Evolutionary conservation across 495 filamentous ascomycete species (phyloP), one percentile per base, ranked within the genome.

Genomic region (Aspergillus campestris): DNA sequence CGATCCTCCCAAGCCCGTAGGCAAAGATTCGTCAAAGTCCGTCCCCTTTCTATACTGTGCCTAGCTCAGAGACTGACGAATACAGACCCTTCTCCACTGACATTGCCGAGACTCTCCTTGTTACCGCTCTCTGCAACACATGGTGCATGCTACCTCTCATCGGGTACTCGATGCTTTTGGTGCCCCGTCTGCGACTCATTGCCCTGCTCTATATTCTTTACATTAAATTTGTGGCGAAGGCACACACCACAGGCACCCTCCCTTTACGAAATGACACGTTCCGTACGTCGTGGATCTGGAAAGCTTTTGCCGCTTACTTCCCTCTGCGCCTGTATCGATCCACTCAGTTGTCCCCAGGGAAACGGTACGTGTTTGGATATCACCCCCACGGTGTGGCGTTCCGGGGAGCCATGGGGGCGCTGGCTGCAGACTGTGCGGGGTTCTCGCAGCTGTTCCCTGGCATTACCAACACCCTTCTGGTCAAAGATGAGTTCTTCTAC

Each of bases 351-450:
- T 77, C 82, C 7, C 72, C 85, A 0, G 81, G 76, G 5, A 70
- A 82, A 44, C 90, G 90, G 61, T 94, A 94, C 69, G 86, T 94
- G 51, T 89, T 94, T 58, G 87, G 88, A 30, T 91, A 91, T 56
- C 88, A 91, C 59, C 87, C 87, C 0, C 87, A 94, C 60, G 88
- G 88, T 37, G 88, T 94, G 60, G 89, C 91, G 51, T 82, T 80
- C 13, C 82, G 90, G 46, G 88, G 88, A 15, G 86, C 88, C 4
- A 84, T 84, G 56, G 84, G 81, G 2, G 81, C 86, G 5, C 89
- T 95, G 51, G 82, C 70, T 14, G 89, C 88, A 1, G 87, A 94
- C 48, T 81, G 80, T 0, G 66, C 86, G 2, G 86, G 87, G 6
- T 95, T 94, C 62, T 71, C 72, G 2, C 67, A 82, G 35, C 77